Evolutionary conservation across 345 rosid genomes (phyloP).

Genomic region (Xanthoceras sorbifolium): DNA sequence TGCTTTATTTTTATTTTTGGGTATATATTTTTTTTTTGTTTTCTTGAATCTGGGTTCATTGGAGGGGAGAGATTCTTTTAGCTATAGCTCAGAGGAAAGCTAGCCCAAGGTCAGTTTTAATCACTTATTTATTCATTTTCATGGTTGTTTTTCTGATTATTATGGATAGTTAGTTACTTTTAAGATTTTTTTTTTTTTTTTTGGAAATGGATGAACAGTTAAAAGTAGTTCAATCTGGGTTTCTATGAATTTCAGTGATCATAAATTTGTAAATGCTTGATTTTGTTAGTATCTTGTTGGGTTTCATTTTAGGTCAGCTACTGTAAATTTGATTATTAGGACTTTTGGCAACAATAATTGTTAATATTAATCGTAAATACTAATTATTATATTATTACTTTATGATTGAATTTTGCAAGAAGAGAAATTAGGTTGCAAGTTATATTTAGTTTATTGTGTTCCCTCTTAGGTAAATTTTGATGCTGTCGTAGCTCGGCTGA

Average conservation of each 20-base stretch:
- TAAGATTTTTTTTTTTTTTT: slow-evolving; percentile 3
- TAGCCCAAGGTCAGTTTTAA: not conserved
- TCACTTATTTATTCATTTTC: not conserved
- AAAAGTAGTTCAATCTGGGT: not conserved
- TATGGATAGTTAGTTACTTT: not conserved
- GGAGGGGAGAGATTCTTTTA: not conserved
- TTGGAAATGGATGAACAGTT: slow-evolving; percentile 3
- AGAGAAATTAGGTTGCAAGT: not conserved
- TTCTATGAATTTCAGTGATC: not conserved
- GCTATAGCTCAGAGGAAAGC: too few species aligned
- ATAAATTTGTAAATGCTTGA: not conserved
- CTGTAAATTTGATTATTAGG: slow-evolving; percentile 3
- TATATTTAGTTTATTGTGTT: not conserved
- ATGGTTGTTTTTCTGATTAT: not conserved
- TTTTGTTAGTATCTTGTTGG: not conserved
- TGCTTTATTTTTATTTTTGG: not conserved
- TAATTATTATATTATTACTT: not conserved
- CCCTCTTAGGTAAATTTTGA: not conserved
- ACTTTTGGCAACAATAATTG: not conserved
- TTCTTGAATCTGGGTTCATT: slow-evolving; percentile 8
- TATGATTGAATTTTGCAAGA: not conserved
- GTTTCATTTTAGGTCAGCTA: not conserved
- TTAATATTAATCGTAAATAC: not conserved
- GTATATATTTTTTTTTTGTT: not conserved
- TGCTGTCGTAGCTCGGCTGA: not conserved